A percentile compares a stretch with the other conserved stretches of the same genome.
Conservation (phyloP, 1,139 yeast genomes). For the Blastobotrys serpentis region DNA sequence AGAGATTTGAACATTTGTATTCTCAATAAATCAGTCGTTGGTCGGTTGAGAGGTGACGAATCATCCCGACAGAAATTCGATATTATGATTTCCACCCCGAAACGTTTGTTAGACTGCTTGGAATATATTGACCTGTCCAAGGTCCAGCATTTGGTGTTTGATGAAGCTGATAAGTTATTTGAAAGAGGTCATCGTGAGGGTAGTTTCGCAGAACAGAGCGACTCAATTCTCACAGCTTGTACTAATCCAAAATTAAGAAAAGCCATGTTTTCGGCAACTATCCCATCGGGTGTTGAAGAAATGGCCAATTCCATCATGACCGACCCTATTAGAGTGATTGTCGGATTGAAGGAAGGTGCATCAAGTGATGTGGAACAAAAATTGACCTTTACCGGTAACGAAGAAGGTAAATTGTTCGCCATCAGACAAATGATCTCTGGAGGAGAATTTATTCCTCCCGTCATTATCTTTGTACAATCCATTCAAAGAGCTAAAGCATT, state of each 20-base stretch:
- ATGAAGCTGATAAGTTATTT: conserved; percentile 93
- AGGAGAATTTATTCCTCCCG: conserved; percentile 86
- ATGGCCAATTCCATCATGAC: conserved; percentile 82
- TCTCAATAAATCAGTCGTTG: conserved; percentile 73
- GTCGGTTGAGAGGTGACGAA: conserved; percentile 59
- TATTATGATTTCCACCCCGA: conserved; percentile 81
- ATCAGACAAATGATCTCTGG: conserved; percentile 77
- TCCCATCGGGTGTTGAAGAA: conserved; percentile 91
- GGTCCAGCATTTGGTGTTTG: conserved; percentile 77
- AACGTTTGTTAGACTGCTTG: conserved; percentile 77
- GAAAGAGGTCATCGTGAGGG: conserved; percentile 41
- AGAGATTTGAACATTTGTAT: conserved; percentile 62
- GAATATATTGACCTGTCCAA: conserved; percentile 57
- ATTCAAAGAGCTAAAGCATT: conserved; percentile 93
- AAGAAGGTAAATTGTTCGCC: conserved; percentile 90
- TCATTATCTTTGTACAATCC: conserved; percentile 86
- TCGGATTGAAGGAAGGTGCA: conserved; percentile 95
- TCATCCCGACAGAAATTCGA: conserved; percentile 67
- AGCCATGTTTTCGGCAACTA: conserved; percentile 91
- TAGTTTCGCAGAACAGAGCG: conserved; percentile 81
- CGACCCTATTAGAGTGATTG: conserved; percentile 78
- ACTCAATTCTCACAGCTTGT: conserved; percentile 72
- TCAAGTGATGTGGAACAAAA: conserved; percentile 79
- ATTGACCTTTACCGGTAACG: conserved; percentile 84
- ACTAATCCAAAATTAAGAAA: conserved; percentile 50